Conservation (phyloP, 1,284 basidiomycete species). For the Pyrrhoderma noxium region DNA sequence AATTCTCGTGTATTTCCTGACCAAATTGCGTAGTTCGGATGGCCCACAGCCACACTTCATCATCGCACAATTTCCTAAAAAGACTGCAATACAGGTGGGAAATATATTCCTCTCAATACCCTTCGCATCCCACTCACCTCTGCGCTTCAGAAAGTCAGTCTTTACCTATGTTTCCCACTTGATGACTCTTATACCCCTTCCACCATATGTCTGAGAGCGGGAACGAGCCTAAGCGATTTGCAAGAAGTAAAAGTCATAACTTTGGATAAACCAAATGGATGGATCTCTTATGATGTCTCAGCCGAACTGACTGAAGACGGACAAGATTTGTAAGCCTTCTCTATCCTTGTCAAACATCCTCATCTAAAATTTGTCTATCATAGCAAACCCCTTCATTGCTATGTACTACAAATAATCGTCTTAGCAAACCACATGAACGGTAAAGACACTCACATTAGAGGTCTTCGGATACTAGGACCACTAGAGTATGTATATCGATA, state of each 20-base stretch:
- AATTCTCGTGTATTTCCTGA: too few species aligned
- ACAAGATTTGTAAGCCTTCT: slow-evolving; percentile 50
- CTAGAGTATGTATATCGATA: slow-evolving; percentile 44
- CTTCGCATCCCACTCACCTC: too few species aligned
- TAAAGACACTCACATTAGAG: slow-evolving; percentile 96
- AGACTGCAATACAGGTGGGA: slow-evolving; percentile 79
- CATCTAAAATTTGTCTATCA: neutral
- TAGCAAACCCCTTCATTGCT: slow-evolving; percentile 83
- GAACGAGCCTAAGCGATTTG: slow-evolving; percentile 86
- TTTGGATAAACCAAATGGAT: slow-evolving; percentile 88
- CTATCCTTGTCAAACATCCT: neutral
- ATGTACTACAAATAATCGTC: slow-evolving; percentile 87
- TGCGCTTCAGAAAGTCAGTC: slow-evolving; percentile 82
- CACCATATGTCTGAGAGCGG: slow-evolving; percentile 83
- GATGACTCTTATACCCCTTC: slow-evolving; percentile 98
- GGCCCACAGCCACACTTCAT: slow-evolving; percentile 97
- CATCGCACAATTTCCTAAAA: slow-evolving; percentile 87
- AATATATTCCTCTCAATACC: too few species aligned
- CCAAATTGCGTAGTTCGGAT: slow-evolving; percentile 69
- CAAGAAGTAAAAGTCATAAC: slow-evolving; percentile 86
- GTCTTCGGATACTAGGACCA: slow-evolving; percentile 81
- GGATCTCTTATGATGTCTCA: slow-evolving; percentile 87
- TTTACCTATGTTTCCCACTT: slow-evolving; percentile 78
- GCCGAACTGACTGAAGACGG: slow-evolving; percentile 74
- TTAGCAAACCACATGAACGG: slow-evolving; percentile 96